A percentile compares a stretch with the other conserved stretches of the same genome.
phyloP scores from a whole-genome alignment of 2,329 filamentous ascomycete species.

The Cladobotryum protrusum region DNA sequence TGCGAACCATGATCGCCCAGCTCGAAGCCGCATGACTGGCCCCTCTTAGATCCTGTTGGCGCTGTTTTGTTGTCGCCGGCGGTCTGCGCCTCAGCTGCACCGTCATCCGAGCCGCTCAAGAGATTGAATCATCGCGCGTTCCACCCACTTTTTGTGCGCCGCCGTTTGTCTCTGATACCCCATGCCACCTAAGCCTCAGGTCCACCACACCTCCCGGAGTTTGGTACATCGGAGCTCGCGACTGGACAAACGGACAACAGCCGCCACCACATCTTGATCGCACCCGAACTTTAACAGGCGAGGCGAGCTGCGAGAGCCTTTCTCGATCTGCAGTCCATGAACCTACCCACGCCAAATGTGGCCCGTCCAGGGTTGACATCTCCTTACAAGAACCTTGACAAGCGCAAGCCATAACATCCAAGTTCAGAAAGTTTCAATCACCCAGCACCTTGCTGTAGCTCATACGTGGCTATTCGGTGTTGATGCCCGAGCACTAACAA shows the following conservation, averaged over 20 bases:
- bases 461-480: neutral
- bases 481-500: conserved; percentile 9
- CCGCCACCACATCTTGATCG: conserved; percentile 2
- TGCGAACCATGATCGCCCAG: conserved; percentile 21
- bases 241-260: conserved; percentile 4
- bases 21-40: conserved; percentile 2
- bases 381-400: too few species aligned
- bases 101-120: conserved; percentile 11
- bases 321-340: conserved; percentile 10
- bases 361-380: too few species aligned
- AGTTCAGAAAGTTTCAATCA: too few species aligned
- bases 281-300: conserved; percentile 1
- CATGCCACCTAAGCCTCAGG: conserved; percentile 5
- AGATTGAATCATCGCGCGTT: conserved; percentile 10
- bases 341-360: neutral
- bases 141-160: conserved; percentile 1
- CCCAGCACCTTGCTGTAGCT: neutral
- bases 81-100: conserved; percentile 13
- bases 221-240: neutral
- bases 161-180: conserved; percentile 5
- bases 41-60: conserved; percentile 7
- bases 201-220: conserved; percentile 12
- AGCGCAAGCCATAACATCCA: too few species aligned
- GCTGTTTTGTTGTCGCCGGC: conserved; percentile 5
- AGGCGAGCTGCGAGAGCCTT: neutral